Base-by-base conservation (phyloP, 2,329 filamentous ascomycete genomes). In the Fusarium udum region DNA sequence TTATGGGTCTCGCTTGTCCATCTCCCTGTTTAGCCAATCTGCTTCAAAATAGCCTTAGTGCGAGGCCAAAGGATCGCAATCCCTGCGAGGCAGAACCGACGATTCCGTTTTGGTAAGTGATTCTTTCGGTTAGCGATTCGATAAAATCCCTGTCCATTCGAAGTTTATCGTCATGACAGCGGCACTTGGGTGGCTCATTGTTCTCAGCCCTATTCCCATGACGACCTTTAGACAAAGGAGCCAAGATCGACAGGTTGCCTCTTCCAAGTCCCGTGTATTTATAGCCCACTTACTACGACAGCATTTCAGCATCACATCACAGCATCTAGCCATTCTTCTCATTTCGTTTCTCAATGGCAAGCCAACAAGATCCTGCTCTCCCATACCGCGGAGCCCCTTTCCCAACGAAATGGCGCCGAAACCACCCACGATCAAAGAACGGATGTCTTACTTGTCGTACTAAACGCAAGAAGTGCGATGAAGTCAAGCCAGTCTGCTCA, bases 391-490 rank as follows among this genome's bases (percentile, higher is more conserved):
- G 66, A 1, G 66, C 64, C 8, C 64, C 55, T 2, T 69, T 68
- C 7, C 66, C 66, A 4, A 68, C 56, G 0, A 69, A 69, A 13
- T 68, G 64, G 64, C 64, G 66, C 22, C 46, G 66, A 1, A 69
- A 69, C 13, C 64, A 69, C 10, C 56, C 66, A 6, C 42, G 66
- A 5, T 69, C 66, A 22, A 69, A 53, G 34, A 69, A 68, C 36
- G 66, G 66, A 0, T 69, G 66, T 42, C 32, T 68, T 3, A 51
- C 48, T 2, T 69, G 66, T 22, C 66, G 66, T 1, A 34, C 48
- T 11, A 69, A 68, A n/a, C 66, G 64, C 14, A 69, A 69, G 42
- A 69, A 69, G 36, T 69, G 67, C 13, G 67, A 69, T 18, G 67
- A 69, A 22, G 36, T 62, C 16, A 69, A 64, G 8, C 58, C 51